Percentiles rank a stretch among this genome's conserved stretches.
Conservation (phyloP, 306 rosid genomes). For the Begonia loranthoides region DNA sequence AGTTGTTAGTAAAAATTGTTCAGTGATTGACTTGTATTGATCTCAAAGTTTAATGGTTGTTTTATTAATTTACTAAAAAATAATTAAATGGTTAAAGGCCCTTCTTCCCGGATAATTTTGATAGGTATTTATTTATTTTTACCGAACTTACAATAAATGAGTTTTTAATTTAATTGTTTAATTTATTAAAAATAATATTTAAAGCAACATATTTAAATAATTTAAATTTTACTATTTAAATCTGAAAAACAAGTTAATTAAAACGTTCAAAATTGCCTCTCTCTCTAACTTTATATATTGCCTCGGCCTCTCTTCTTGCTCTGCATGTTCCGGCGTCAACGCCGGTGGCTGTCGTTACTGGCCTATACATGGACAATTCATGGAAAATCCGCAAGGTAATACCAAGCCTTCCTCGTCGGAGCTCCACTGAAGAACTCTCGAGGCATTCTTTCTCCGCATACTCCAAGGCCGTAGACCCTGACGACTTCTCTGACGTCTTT, state of each 20-base stretch:
- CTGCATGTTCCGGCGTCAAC: conserved; percentile 7
- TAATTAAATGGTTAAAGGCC: too few species aligned
- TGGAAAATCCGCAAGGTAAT: conserved; percentile 47
- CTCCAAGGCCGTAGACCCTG: conserved; percentile 17
- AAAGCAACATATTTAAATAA: too few species aligned
- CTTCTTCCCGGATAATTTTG: too few species aligned
- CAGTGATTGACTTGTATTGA: too few species aligned
- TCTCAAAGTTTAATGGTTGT: too few species aligned
- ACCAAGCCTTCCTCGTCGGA: conserved; percentile 33
- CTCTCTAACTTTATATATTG: conserved; percentile 1
- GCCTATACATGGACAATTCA: conserved; percentile 41
- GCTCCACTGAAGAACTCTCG: conserved; percentile 31
- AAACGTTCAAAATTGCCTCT: not conserved
- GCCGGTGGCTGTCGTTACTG: not conserved
- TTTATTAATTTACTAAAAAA: too few species aligned
- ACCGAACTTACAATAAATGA: too few species aligned
- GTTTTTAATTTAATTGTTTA: too few species aligned
- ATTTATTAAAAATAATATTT: too few species aligned
- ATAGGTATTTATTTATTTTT: too few species aligned
- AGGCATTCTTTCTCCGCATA: conserved; percentile 18
- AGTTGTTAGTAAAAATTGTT: too few species aligned
- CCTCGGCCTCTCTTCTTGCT: not conserved
- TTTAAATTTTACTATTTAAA: not conserved
- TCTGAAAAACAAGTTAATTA: conserved; percentile 1
- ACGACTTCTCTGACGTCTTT: conserved; percentile 68